These are phyloP conservation scores for Trichoderma cornu-damae DNA, from an alignment of 2,329 filamentous ascomycete species.

Conservation along the genomic window DNA sequence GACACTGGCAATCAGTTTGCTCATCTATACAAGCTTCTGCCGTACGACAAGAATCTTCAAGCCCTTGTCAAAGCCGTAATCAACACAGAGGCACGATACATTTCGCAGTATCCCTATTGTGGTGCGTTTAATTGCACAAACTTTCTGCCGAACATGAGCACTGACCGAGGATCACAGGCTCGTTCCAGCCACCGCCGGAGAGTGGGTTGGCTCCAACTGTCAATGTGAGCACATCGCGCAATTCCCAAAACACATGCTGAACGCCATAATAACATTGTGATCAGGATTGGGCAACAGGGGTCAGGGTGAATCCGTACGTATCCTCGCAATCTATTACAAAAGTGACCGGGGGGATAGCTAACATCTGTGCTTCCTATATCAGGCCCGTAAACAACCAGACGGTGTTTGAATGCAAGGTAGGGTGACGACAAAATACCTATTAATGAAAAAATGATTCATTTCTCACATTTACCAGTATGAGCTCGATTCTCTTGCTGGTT, in stretches of 20 bases:
- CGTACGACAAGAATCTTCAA: slow-evolving; percentile 54
- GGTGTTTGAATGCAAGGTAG: slow-evolving; percentile 29
- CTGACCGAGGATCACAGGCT: slow-evolving; percentile 46
- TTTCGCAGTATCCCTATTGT: slow-evolving; percentile 70
- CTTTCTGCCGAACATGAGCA: not conserved
- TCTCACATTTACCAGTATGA: slow-evolving; percentile 62
- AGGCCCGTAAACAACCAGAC: slow-evolving; percentile 27
- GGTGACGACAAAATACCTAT: not conserved
- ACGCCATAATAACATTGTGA: not conserved
- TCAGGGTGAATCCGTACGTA: slow-evolving; percentile 26
- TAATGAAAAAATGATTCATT: not conserved
- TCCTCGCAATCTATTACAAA: not conserved
- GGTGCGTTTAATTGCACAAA: slow-evolving; percentile 15
- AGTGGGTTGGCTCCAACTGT: slow-evolving; percentile 44
- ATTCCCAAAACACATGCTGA: not conserved
- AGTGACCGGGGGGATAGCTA: not conserved
- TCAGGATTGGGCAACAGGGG: slow-evolving; percentile 23
- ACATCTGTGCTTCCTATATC: not conserved
- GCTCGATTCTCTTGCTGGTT: slow-evolving; percentile 80
- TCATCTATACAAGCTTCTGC: slow-evolving; percentile 59
- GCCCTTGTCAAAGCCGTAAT: slow-evolving; percentile 65
- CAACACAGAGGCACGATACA: slow-evolving; percentile 65
- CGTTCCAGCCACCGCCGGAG: slow-evolving; percentile 79
- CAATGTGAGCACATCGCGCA: slow-evolving; percentile 20
- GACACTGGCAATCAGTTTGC: slow-evolving; percentile 75